Evolutionary conservation across 805 yeast species (phyloP).

Genomic region (Yamadazyma nakazawae): DNA sequence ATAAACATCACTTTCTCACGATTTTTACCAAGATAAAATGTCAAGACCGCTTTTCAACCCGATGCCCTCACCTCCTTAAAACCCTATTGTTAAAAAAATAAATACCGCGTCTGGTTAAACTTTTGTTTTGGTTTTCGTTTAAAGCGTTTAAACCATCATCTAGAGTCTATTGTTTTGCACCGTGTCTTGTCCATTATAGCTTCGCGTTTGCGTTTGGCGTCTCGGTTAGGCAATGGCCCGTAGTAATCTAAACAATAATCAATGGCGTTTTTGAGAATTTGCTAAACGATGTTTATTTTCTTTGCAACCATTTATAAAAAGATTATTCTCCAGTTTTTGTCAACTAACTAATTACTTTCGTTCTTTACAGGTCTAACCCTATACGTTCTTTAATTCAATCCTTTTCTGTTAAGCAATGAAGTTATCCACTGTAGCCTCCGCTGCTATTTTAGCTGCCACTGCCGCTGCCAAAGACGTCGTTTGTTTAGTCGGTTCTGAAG

Average conservation of each 20-base stretch:
- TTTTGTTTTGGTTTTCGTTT: background rate
- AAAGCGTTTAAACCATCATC: background rate
- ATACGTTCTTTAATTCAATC: conserved; percentile 7
- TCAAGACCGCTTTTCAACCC: background rate
- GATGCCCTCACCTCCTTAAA: background rate
- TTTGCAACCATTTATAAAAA: background rate
- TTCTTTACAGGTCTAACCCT: conserved; percentile 7
- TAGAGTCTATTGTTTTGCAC: background rate
- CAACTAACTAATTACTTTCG: background rate
- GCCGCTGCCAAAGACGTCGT: conserved; percentile 31
- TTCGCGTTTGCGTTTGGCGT: conserved; percentile 1
- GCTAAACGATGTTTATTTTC: conserved; percentile 6
- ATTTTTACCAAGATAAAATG: background rate
- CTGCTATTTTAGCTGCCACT: conserved; percentile 16
- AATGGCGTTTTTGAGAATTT: background rate
- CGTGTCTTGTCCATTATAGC: background rate
- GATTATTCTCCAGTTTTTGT: background rate
- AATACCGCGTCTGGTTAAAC: background rate
- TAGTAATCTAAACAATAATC: background rate
- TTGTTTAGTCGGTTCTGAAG: conserved; percentile 32
- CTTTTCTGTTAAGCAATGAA: conserved; percentile 8
- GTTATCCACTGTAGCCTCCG: conserved; percentile 9
- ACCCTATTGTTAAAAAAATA: background rate
- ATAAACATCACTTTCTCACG: too few species aligned
- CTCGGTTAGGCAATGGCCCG: conserved; percentile 4